Conservation (phyloP, 2,329 filamentous ascomycete genomes). For the Paracamarosporium sp. region DNA sequence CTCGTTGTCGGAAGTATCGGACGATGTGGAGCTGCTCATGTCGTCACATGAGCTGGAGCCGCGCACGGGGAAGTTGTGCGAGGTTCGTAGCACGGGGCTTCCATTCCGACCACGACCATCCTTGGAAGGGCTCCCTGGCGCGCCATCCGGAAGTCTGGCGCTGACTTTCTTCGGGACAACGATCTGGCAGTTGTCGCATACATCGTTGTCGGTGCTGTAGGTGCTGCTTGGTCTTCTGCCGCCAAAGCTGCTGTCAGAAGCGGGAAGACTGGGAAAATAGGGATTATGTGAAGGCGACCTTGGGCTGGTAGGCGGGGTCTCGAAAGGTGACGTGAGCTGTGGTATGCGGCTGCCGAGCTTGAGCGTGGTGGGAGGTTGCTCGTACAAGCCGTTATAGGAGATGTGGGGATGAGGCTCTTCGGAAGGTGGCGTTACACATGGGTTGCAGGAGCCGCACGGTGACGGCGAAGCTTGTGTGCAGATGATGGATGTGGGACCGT, state of each 20-base stretch:
- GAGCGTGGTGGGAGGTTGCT: slow-evolving; percentile 34
- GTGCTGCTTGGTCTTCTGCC: slow-evolving; percentile 42
- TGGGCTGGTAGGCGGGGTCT: slow-evolving; percentile 51
- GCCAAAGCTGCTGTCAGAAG: slow-evolving; percentile 38
- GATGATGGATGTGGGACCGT: slow-evolving; percentile 68
- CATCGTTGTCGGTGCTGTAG: slow-evolving; percentile 57
- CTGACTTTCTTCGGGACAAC: slow-evolving; percentile 61
- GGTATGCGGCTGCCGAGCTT: slow-evolving; percentile 41
- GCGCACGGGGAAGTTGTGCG: slow-evolving; percentile 61
- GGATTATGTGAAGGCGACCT: slow-evolving; percentile 53
- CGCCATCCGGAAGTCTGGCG: slow-evolving; percentile 60
- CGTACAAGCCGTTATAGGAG: slow-evolving; percentile 43
- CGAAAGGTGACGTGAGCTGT: slow-evolving; percentile 45
- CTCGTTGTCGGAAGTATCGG: slow-evolving; percentile 46
- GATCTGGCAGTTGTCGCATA: slow-evolving; percentile 65
- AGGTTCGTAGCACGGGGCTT: slow-evolving; percentile 62
- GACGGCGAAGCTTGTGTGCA: slow-evolving; percentile 65
- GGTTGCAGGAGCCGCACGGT: slow-evolving; percentile 61
- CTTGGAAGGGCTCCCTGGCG: slow-evolving; percentile 57
- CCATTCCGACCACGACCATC: slow-evolving; percentile 58
- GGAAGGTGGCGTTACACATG: slow-evolving; percentile 51
- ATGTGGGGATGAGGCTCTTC: slow-evolving; percentile 43
- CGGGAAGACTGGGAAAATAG: slow-evolving; percentile 54
- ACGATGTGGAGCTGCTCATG: slow-evolving; percentile 43
- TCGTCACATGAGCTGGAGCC: slow-evolving; percentile 39